Evolutionary conservation across 805 yeast genomes (phyloP).

Genomic region (Candida qinlingensis): DNA sequence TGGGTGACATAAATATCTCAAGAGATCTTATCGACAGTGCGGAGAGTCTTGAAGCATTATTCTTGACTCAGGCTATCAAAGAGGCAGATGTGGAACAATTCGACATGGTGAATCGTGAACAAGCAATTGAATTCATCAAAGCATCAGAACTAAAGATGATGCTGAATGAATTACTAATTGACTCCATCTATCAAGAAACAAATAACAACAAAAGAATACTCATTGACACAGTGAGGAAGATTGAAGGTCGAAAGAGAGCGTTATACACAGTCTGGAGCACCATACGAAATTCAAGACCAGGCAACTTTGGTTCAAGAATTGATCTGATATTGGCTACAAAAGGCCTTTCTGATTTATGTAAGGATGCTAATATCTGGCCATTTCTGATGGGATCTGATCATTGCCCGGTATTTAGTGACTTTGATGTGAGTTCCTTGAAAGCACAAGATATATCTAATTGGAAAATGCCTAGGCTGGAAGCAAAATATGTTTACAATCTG

Average conservation of each 20-base stretch:
- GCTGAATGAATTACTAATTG: constrained; percentile 40
- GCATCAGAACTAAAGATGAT: constrained; percentile 37
- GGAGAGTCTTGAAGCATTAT: constrained; percentile 48
- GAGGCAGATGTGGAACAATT: constrained; percentile 25
- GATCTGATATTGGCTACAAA: constrained; percentile 63
- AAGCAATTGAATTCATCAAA: constrained; percentile 32
- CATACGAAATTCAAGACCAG: constrained; percentile 64
- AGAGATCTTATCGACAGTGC: constrained; percentile 81
- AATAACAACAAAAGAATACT: constrained; percentile 38
- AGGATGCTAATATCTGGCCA: constrained; percentile 54
- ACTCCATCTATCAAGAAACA: constrained; percentile 26
- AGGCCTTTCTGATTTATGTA: constrained; percentile 28
- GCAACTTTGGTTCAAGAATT: constrained; percentile 83
- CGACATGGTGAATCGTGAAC: constrained; percentile 29
- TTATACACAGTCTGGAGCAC: constrained; percentile 95
- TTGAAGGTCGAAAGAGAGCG: constrained; percentile 51
- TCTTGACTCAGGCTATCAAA: constrained; percentile 32
- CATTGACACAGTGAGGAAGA: constrained; percentile 52
- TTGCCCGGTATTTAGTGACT: constrained; percentile 81
- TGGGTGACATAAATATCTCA: constrained; percentile 88
- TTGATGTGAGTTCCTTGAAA: constrained; percentile 27
- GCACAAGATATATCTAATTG: not conserved
- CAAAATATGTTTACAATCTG: constrained; percentile 41
- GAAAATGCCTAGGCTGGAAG: constrained; percentile 43
- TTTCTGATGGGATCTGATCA: constrained; percentile 84